A percentile compares a stretch with the other conserved stretches of the same genome.
Conservation (phyloP, 352 stramenopile genomes). For the Achlya hypogyna region DNA sequence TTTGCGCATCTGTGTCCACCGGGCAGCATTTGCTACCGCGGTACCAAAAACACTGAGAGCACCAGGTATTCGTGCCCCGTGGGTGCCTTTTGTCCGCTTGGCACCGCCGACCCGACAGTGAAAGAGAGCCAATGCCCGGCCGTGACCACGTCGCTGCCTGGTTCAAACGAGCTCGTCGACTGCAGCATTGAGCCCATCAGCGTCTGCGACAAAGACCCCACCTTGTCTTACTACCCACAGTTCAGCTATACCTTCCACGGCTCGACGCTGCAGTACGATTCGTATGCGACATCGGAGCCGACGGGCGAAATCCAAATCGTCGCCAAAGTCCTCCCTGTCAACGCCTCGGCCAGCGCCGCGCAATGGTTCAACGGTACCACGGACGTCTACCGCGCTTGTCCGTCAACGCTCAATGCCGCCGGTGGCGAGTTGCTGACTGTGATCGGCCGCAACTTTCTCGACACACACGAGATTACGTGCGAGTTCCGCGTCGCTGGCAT, state of each 20-base stretch:
- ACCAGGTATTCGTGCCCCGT: slow-evolving; percentile 89
- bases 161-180: slow-evolving; percentile 71
- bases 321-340: slow-evolving; percentile 88
- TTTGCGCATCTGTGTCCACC: slow-evolving; percentile 75
- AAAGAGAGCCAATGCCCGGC: slow-evolving; percentile 87
- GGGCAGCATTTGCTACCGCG: slow-evolving; percentile 87
- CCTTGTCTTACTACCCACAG: slow-evolving; percentile 70
- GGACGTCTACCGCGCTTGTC: slow-evolving; percentile 88
- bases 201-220: slow-evolving; percentile 90
- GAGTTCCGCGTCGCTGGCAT: slow-evolving; percentile 43
- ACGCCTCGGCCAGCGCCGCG: slow-evolving; percentile 63
- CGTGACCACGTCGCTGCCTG: slow-evolving; percentile 79
- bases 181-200: slow-evolving; percentile 84
- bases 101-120: slow-evolving; percentile 74
- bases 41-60: slow-evolving; percentile 79
- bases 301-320: slow-evolving; percentile 86
- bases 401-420: slow-evolving; percentile 27
- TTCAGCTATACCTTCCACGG: slow-evolving; percentile 69
- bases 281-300: slow-evolving; percentile 48
- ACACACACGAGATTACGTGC: slow-evolving; percentile 80
- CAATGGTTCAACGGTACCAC: slow-evolving; percentile 94
- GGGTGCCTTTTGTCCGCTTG: slow-evolving; percentile 88
- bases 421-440: slow-evolving; percentile 77
- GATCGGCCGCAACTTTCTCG: slow-evolving; percentile 92
- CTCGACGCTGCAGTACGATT: slow-evolving; percentile 46